Conservation (phyloP, 169 alveolate genomes). For the Plasmodium adleri region DNA sequence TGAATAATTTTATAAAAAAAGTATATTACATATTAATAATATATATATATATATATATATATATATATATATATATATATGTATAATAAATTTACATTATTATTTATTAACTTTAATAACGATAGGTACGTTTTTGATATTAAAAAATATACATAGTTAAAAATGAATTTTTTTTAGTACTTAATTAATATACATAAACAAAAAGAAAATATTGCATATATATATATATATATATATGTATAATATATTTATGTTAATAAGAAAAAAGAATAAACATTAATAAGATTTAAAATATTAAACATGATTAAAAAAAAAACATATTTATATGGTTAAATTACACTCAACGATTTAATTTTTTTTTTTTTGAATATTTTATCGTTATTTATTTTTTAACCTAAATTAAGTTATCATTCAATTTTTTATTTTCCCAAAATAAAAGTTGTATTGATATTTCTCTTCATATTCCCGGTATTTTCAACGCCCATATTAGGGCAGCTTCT, state of each 20-base stretch:
- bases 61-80: too few relatives aligned
- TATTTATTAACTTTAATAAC: background rate
- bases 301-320: background rate
- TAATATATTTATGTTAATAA: background rate
- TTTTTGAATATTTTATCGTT: conserved; percentile 41
- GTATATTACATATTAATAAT: too few relatives aligned
- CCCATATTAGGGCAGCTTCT: conserved; percentile 67
- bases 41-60: too few relatives aligned
- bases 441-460: conserved; percentile 33
- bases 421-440: background rate
- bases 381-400: conserved; percentile 59
- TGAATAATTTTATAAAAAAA: too few relatives aligned
- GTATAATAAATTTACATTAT: too few relatives aligned
- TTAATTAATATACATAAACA: background rate
- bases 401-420: background rate
- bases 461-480: conserved; percentile 77
- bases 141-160: conserved; percentile 21
- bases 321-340: conserved; percentile 52
- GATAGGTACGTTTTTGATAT: conserved; percentile 18
- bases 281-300: background rate
- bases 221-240: background rate
- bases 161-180: background rate
- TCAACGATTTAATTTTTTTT: conserved; percentile 58
- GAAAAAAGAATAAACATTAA: background rate
- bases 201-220: background rate